Base-by-base conservation (phyloP, 257 asterid genomes). In the Nicotiana paniculata region DNA sequence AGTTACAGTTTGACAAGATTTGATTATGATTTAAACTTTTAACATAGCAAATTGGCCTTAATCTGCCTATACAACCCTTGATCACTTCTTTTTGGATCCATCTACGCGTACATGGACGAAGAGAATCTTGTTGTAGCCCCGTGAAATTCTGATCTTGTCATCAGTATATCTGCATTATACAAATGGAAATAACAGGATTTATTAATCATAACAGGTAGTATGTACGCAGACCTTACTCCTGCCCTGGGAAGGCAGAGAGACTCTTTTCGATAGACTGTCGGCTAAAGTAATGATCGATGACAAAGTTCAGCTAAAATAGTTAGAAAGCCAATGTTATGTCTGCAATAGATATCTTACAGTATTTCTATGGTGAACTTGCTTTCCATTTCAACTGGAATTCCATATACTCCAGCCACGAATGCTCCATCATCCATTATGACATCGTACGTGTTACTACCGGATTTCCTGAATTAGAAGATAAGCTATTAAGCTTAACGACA, bases 401-500 rank as follows among this genome's bases (percentile, higher is more conserved):
- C 99, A 81, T 90, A 95, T 5, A 91, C 90, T 72, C 98, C 98
- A 63, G 90, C 90, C 84, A 95, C 88, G 37, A 95, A 88, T 48
- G 99, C 99, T 86, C 95, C 99, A 84, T 95, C 99, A n/a, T 93
- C 97, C 98, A 93, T 93, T 37, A 82, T 82, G 11, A 93, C 92
- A 75, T 89, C 90, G 26, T 91, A 95, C 1, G 85, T 82, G 80
- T 91, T 93, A 69, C 63, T 46, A 12, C 92, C 93, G 3, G 90
- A 88, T 91, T 92, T 93, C 83, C 99, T 95, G 77, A 61, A 81
- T 61, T 3, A n/a, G 55, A 61, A 58, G 8, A 26, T 24, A 37
- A 26, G 26, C 15, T 1, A 17, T 48, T 46, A 4, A 72, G 21
- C 59, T 72, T 24, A 24, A 65, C 24, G 48, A 43, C 48, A 43